Evolutionary conservation across 2,329 filamentous ascomycete genomes (phyloP), one percentile per base, ranked within the genome.

Genomic region (Pseudocercospora vitis): DNA sequence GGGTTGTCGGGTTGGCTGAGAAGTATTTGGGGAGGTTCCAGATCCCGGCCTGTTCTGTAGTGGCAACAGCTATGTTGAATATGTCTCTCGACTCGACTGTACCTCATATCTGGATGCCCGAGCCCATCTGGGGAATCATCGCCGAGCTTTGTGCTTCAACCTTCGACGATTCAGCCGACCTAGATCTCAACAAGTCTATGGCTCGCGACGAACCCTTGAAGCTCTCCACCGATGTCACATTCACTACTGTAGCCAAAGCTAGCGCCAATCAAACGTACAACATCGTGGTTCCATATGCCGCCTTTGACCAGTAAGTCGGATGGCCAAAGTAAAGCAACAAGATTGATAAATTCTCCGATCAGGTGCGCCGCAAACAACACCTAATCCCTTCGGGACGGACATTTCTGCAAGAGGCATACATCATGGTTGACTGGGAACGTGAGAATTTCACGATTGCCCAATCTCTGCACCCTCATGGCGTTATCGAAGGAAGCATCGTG

Each of bases 81-180:
- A 48, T 48, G 45, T 28, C 45, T 14, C 63, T 76, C 26, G 72
- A 76, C 58, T 73, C 71, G 3, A 71, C 71, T 4, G 64, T 74
- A 2, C 62, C 73, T 1, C 65, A 74, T 21, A 60, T 76, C 5
- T 75, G 72, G 71, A 62, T 76, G 1, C 73, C 73, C 1, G 19
- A 52, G 2, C 49, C 58, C 9, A 67, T 73, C 16, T 76, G 74
- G 53, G 63, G 70, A n/a, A 61, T 62, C 7, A 74, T 76, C 52
- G 70, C 71, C 55, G 16, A 59, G 19, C 67, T 67, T 6, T 73
- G 76, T 53, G 69, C 69, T 0, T 63, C 75, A 1, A 69, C 63
- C 2, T 76, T 71, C 58, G 71, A 74, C 53, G 49, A 61, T 4
- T 58, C 57, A 7, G 70, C 67, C 7, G 66, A 72, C 7, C 61